Conservation (phyloP, 2,329 filamentous ascomycete genomes). For the Domatiomyces catenatus region DNA sequence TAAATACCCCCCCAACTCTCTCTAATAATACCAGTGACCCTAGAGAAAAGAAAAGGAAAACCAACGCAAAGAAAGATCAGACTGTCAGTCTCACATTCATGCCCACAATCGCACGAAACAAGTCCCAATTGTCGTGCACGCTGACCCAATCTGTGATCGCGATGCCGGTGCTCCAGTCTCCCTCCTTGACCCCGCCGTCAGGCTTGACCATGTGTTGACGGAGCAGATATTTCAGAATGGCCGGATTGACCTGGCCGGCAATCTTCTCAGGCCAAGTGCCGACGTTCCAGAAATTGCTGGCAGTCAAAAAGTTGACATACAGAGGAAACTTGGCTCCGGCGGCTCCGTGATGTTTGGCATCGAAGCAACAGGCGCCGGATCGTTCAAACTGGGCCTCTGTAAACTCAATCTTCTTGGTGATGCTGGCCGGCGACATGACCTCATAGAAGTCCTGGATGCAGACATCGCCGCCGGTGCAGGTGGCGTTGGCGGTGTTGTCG, state of each 20-base stretch:
- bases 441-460: conserved; percentile 94
- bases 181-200: conserved; percentile 29
- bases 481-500: conserved; percentile 70
- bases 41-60: background rate
- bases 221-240: conserved; percentile 45
- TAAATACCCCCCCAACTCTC: too few relatives aligned
- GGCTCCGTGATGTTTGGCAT: conserved; percentile 34
- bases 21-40: background rate
- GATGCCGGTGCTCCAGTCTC: conserved; percentile 67
- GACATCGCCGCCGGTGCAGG: conserved; percentile 53
- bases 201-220: conserved; percentile 31
- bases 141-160: conserved; percentile 93
- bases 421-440: conserved; percentile 57
- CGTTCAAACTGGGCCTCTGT: conserved; percentile 62
- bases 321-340: conserved; percentile 40
- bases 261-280: conserved; percentile 89
- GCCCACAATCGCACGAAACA: conserved; percentile 71
- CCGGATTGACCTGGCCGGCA: conserved; percentile 73
- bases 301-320: conserved; percentile 80
- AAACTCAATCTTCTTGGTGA: conserved; percentile 64
- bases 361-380: conserved; percentile 14
- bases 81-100: conserved; percentile 57
- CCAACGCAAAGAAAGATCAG: too few relatives aligned
- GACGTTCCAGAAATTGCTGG: conserved; percentile 85
- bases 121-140: conserved; percentile 72